Evolutionary conservation across 1,139 yeast genomes (phyloP).

Genomic region (Yamadazyma diddensiae): DNA sequence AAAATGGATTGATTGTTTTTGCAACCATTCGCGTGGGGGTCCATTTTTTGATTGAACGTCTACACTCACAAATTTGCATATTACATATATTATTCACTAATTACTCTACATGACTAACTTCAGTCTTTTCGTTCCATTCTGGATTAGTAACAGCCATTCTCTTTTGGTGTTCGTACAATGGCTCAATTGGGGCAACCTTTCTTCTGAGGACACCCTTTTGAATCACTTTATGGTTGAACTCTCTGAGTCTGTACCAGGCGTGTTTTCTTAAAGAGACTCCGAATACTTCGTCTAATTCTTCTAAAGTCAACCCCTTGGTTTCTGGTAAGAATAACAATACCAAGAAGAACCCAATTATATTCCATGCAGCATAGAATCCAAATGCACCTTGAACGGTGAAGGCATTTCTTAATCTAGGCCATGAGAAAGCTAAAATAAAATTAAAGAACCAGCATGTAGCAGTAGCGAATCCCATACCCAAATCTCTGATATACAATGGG

Average conservation of each 20-base stretch:
- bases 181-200: conserved; percentile 45
- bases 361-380: conserved; percentile 90
- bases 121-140: conserved; percentile 61
- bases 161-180: conserved; percentile 47
- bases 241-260: conserved; percentile 52
- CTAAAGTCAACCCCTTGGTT: conserved; percentile 66
- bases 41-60: too few relatives aligned
- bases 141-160: conserved; percentile 59
- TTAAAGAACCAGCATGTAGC: conserved; percentile 87
- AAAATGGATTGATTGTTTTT: conserved; percentile 1
- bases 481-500: conserved; percentile 80
- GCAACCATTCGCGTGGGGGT: not conserved
- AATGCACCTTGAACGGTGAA: conserved; percentile 83
- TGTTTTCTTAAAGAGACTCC: conserved; percentile 53
- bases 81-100: not conserved
- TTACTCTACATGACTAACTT: conserved; percentile 44
- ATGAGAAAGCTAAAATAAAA: conserved; percentile 74
- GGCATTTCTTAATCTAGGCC: conserved; percentile 70
- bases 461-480: conserved; percentile 84
- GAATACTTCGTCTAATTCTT: conserved; percentile 71
- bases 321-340: conserved; percentile 69
- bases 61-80: too few relatives aligned
- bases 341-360: conserved; percentile 67
- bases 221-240: conserved; percentile 35
- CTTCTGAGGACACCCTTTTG: conserved; percentile 43